Evolutionary conservation across 2,329 filamentous ascomycete genomes (phyloP).

Genomic region (Boeremia lycopersici): DNA sequence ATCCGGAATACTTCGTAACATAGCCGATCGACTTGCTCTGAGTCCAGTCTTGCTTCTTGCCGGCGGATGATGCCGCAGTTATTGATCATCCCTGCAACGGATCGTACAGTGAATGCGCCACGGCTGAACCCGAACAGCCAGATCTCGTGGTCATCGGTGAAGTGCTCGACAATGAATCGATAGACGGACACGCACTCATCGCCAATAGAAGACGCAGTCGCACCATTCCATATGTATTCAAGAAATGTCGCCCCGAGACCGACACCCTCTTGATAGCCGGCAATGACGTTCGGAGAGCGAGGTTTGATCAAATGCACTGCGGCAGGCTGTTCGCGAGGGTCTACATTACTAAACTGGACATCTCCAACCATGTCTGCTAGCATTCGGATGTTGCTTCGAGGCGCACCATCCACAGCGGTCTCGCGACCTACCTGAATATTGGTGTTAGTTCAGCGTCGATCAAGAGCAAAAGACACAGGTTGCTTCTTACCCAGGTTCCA

Average conservation of each 20-base stretch:
- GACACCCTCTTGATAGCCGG: constrained; percentile 46
- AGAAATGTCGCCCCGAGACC: constrained; percentile 45
- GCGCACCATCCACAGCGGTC: constrained; percentile 34
- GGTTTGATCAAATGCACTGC: constrained; percentile 31
- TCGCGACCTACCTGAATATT: constrained; percentile 33
- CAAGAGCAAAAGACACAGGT: no score
- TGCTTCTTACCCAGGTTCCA: constrained; percentile 38
- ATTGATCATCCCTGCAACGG: constrained; percentile 52
- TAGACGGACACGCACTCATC: constrained; percentile 45
- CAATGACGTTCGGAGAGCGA: constrained; percentile 27
- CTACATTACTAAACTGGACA: constrained; percentile 20
- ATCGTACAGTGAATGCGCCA: constrained; percentile 53
- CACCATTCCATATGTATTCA: constrained; percentile 46
- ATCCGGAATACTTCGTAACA: constrained; percentile 43
- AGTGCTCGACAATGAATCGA: constrained; percentile 45
- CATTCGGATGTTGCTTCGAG: constrained; percentile 40
- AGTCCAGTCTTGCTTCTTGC: constrained; percentile 11
- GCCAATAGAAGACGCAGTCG: constrained; percentile 43
- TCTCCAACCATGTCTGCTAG: constrained; percentile 42
- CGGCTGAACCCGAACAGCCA: constrained; percentile 55
- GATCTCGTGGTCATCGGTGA: constrained; percentile 48
- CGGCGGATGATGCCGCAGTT: constrained; percentile 49
- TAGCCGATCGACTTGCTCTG: constrained; percentile 27
- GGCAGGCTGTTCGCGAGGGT: constrained; percentile 19
- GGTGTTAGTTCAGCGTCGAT: background rate